Evolutionary conservation across 2,329 filamentous ascomycete genomes (phyloP), one percentile per base, ranked within the genome.

Genomic region (Fusarium longipes): DNA sequence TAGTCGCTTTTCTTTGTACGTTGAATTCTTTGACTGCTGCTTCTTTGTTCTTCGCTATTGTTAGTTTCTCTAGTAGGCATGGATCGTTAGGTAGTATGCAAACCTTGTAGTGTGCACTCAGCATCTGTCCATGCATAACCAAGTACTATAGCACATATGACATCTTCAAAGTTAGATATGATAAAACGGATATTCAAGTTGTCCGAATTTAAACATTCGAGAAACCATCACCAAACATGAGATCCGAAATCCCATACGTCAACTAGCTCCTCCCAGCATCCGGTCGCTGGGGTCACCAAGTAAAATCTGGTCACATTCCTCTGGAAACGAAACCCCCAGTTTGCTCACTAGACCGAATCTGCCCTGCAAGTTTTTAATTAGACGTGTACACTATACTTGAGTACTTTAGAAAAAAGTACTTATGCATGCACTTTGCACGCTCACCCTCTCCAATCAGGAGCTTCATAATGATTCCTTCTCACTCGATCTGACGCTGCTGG

Each of bases 351-450:
- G 57, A 43, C 63, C 62, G 43, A 38, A 67, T 67, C 63, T 47
- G 54, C 64, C 59, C 58, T 65, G 54, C 25, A 62, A 60, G 47
- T 35, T 54, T 40, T 63, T 65, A 54, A 68, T 68, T 65, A 68
- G 57, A 47, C 14, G 27, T 35, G 60, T 63, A 63, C 12, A 18
- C 2, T n/a, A 15, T 62, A 65, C 63, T 51, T 51, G 20, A 24
- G 30, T 64, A 65, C 56, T 32, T 66, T 14, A 9, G 29, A 8
- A 57, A 64, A 52, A 54, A 38, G 55, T 62, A 73, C 68, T 70
- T 67, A 73, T 73, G 70, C 70, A 73, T 61, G 70, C 70, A 73
- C 70, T 73, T 73, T 73, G 70, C 47, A 63, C 51, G 51, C 29
- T 42, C 38, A n/a, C 11, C 1, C 17, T 3, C 27, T 18, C 53